Conservation (phyloP, 1,139 yeast species). For the Blastobotrys elegans region DNA sequence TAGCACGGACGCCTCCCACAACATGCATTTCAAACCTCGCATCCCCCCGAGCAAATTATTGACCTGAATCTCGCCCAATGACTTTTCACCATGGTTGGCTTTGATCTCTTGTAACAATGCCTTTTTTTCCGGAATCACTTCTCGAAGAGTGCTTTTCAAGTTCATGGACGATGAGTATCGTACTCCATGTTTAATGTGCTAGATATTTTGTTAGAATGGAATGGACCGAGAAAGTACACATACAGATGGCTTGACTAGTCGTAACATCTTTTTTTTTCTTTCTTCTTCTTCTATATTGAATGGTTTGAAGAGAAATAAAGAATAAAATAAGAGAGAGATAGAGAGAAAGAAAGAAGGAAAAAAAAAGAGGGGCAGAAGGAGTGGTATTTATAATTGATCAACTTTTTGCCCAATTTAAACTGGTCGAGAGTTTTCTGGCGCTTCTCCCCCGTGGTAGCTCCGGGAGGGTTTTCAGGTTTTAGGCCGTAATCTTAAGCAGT, state of each 20-base stretch:
- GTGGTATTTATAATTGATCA: neutral
- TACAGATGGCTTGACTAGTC: slow-evolving; percentile 7
- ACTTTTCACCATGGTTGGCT: slow-evolving; percentile 32
- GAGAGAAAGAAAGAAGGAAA: neutral
- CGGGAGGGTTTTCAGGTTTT: too few species aligned
- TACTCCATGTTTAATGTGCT: slow-evolving; percentile 15
- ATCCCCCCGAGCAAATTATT: slow-evolving; percentile 49
- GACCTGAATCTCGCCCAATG: slow-evolving; percentile 44
- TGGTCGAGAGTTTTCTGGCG: too few species aligned
- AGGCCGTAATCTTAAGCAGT: too few species aligned
- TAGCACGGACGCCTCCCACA: slow-evolving; percentile 52
- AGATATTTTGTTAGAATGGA: too few species aligned
- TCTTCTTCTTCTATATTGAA: too few species aligned
- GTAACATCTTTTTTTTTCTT: neutral
- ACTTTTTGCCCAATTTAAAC: neutral
- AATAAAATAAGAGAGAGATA: neutral
- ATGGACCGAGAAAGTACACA: neutral
- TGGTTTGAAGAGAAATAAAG: too few species aligned
- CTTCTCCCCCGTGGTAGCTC: too few species aligned
- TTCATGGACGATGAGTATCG: slow-evolving; percentile 23
- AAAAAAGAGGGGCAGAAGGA: neutral
- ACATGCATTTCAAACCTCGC: slow-evolving; percentile 48
- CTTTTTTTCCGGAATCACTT: slow-evolving; percentile 40
- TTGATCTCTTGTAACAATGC: slow-evolving; percentile 39
- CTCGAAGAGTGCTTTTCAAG: slow-evolving; percentile 38